Conservation (phyloP, 169 alveolate genomes). For the Cryptosporidium sp. region DNA sequence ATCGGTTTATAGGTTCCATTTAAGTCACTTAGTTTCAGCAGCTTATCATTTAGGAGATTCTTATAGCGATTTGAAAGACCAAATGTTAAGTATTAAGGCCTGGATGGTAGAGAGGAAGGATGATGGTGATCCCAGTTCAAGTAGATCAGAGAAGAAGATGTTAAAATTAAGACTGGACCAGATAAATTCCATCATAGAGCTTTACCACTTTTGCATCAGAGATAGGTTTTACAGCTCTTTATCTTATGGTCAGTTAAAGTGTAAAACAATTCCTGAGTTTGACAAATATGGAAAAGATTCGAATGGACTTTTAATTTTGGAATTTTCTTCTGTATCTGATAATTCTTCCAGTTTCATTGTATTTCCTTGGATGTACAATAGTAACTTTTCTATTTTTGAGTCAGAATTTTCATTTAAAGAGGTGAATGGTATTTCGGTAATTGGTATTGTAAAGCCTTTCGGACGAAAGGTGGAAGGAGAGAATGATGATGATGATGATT, state of each 20-base stretch:
- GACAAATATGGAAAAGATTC: conserved; percentile 18
- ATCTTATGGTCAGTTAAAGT: conserved; percentile 1
- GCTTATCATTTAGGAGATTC: background rate
- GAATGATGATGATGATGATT: background rate
- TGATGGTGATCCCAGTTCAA: background rate
- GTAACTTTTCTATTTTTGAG: conserved; percentile 9
- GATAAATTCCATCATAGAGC: conserved; percentile 8
- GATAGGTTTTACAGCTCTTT: conserved; percentile 24
- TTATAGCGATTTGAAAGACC: background rate
- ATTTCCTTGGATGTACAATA: conserved; percentile 66
- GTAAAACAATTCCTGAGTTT: conserved; percentile 32
- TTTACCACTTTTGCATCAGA: conserved; percentile 28
- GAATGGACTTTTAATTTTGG: conserved; percentile 31
- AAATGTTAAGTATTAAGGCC: conserved; percentile 6
- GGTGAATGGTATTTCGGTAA: conserved; percentile 25
- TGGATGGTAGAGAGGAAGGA: conserved; percentile 8
- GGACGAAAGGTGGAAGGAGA: background rate
- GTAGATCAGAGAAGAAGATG: background rate
- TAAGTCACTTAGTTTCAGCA: conserved; percentile 1
- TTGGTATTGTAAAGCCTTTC: background rate
- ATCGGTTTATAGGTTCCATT: conserved; percentile 37
- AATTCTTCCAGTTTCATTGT: background rate
- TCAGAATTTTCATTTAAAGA: conserved; percentile 22
- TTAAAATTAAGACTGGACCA: background rate
- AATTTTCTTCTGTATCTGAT: background rate